Evolutionary conservation across 2,329 filamentous ascomycete species (phyloP).

Genomic region (Diaporthe helianthi): DNA sequence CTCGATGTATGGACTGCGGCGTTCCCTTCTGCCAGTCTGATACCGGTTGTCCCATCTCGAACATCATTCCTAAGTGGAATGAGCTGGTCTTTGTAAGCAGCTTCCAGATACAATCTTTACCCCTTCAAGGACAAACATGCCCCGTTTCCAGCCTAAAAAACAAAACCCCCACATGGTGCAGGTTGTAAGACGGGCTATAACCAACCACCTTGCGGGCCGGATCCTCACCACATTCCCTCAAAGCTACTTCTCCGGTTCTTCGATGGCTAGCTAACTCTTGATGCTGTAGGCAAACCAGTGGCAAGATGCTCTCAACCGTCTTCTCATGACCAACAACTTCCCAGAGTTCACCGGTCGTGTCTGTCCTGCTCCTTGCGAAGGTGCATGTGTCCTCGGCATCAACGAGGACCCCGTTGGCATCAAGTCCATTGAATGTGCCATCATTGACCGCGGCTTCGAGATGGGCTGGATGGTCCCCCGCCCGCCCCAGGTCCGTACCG

Average conservation of each 20-base stretch:
- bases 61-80: constrained; percentile 98
- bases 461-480: constrained; percentile 96
- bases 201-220: too few species aligned
- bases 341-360: constrained; percentile 97
- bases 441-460: constrained; percentile 96
- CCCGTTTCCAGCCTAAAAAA: too few species aligned
- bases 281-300: constrained; percentile 66
- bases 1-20: constrained; percentile 98
- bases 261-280: too few species aligned
- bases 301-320: constrained; percentile 88
- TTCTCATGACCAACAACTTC: constrained; percentile 98
- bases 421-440: constrained; percentile 97
- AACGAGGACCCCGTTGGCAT: constrained; percentile 97
- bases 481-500: constrained; percentile 79
- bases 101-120: too few species aligned
- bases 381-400: constrained; percentile 94
- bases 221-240: too few species aligned
- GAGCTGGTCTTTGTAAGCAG: constrained; percentile 70
- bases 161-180: too few species aligned
- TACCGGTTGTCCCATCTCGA: constrained; percentile 92
- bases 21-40: constrained; percentile 98
- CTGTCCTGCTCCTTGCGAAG: constrained; percentile 95
- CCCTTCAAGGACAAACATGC: too few species aligned
- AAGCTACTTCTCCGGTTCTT: too few species aligned
- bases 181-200: too few species aligned